Conservation (phyloP, 2,329 filamentous ascomycete genomes). For the Lachnellula arida region DNA sequence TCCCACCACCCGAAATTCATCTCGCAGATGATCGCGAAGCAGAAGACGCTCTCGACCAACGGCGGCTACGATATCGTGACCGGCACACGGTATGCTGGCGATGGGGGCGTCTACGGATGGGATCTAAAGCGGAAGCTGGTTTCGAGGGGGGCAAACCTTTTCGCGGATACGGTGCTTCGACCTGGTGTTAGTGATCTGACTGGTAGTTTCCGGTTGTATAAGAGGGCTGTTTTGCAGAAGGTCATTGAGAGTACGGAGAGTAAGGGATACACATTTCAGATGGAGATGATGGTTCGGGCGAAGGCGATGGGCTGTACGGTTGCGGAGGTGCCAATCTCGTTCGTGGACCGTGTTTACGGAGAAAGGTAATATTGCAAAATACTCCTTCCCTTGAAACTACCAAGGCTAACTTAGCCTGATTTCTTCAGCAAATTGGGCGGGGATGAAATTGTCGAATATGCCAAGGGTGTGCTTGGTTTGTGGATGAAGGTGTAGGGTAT, state of each 20-base stretch:
- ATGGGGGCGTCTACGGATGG: conserved; percentile 93
- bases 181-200: conserved; percentile 89
- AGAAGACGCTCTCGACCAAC: conserved; percentile 48
- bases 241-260: conserved; percentile 88
- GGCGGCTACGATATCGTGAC: conserved; percentile 94
- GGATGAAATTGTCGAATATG: conserved; percentile 94
- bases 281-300: conserved; percentile 98
- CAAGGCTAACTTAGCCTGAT: conserved; percentile 31
- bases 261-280: conserved; percentile 98
- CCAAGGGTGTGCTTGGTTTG: conserved; percentile 74
- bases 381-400: not conserved
- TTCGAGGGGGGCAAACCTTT: conserved; percentile 83
- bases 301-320: conserved; percentile 95
- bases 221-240: conserved; percentile 81
- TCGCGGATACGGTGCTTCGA: conserved; percentile 86
- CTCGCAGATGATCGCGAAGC: conserved; percentile 81
- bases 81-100: conserved; percentile 85
- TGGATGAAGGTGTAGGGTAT: conserved; percentile 66
- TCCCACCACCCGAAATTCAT: conserved; percentile 99
- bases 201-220: conserved; percentile 91
- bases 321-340: conserved; percentile 91
- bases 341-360: conserved; percentile 92
- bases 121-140: conserved; percentile 87
- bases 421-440: conserved; percentile 58
- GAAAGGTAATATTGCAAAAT: conserved; percentile 44